phyloP scores from a whole-genome alignment of 805 yeast species.

The Wickerhamiella cacticola region DNA sequence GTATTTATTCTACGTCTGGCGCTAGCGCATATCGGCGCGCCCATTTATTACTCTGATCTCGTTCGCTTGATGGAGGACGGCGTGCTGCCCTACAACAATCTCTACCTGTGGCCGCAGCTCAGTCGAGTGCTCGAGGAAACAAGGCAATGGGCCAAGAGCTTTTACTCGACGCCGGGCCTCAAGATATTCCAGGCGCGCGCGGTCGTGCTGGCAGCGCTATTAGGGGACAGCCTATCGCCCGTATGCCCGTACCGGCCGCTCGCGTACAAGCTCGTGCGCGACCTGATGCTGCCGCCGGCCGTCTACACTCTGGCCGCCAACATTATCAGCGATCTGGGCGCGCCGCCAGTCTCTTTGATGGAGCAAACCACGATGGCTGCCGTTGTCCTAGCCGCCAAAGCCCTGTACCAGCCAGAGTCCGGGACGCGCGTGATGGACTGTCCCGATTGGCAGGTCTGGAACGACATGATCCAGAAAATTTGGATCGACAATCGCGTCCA shows the following conservation, averaged over 20 bases:
- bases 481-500: background rate
- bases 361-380: background rate
- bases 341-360: background rate
- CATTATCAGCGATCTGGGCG: slow-evolving; percentile 17
- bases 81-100: slow-evolving; percentile 26
- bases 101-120: background rate
- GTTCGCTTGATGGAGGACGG: slow-evolving; percentile 22
- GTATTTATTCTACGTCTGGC: slow-evolving; percentile 27
- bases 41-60: slow-evolving; percentile 24
- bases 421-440: slow-evolving; percentile 14
- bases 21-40: slow-evolving; percentile 19
- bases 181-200: background rate
- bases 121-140: background rate
- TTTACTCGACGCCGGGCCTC: background rate
- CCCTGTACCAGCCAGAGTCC: background rate
- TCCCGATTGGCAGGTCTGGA: slow-evolving; percentile 28
- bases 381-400: slow-evolving; percentile 3
- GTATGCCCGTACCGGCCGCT: slow-evolving; percentile 28
- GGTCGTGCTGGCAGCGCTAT: background rate
- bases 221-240: too few species aligned
- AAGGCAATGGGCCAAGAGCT: background rate
- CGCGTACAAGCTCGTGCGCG: slow-evolving; percentile 33
- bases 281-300: slow-evolving; percentile 40
- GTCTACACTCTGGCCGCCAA: slow-evolving; percentile 32
- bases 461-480: slow-evolving; percentile 23